Evolutionary conservation across 2,329 filamentous ascomycete genomes (phyloP), one percentile per base, ranked within the genome.

Genomic region (Hymenoscyphus repandus): DNA sequence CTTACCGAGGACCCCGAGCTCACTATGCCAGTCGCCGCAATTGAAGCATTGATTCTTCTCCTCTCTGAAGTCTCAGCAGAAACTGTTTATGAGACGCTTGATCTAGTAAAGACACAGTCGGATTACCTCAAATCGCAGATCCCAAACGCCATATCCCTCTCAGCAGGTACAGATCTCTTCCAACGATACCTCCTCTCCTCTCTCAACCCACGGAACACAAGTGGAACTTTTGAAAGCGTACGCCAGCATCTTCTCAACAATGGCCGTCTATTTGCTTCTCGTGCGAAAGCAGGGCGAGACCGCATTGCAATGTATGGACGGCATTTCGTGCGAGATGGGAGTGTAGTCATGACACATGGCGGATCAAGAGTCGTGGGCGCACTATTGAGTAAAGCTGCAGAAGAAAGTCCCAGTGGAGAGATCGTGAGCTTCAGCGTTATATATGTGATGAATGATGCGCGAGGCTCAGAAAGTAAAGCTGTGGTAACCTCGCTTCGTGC

Each of bases 11-110:
- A 97, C 68, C 78, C 86, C 10, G 88, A 95, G 55, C 79, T 97
- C 47, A 96, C 92, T 33, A 96, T 96, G 82, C 91, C 93, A 56
- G 88, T 99, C 49, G 93, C 93, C 17, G 90, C 91, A 52, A 96
- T 96, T 66, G 89, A 95, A 72, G 85, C 90, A 27, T 79, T 99
- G 53, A 93, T 97, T 60, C 82, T 86, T 65, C 85, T 93, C 54
- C 86, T 97, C 53, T 85, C 86, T 64, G 79, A 86, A 57, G 87
- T 85, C 41, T 83, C 85, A 55, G 85, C 90, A 6, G 87, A 85
- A 18, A 99, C 93, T 51, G 89, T 96, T 62, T 92, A 87, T 72
- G 93, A 99, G 74, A 96, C 92, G 33, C 86, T 97, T 66, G 86
- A 92, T 61, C 82, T 91, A 41, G 80, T 97, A 56, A 83, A 85